Base-by-base conservation (phyloP, 208 protist species). In the Jaenimonas drosophilae region DNA sequence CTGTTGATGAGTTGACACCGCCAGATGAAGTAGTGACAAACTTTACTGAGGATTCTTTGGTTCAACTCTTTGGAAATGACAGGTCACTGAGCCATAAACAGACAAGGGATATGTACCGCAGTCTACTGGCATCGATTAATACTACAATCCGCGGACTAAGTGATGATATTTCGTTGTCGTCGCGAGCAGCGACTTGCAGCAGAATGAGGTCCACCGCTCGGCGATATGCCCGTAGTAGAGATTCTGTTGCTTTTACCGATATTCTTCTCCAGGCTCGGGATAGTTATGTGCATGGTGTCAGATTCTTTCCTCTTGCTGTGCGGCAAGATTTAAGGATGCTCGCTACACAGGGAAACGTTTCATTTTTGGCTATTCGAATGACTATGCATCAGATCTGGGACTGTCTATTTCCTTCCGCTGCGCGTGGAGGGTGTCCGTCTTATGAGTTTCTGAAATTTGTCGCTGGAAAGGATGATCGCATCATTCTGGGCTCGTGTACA, bases 401-500 rank as follows among this genome's bases (percentile, higher is more conserved):
- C 41, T 87, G 77, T 46, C 40, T 82, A 49, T 63, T 70, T 26
- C 63, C 70, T 20, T 43, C 45, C 38, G 21, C 60, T 11, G 47
- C 54, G 20, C 49, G 38, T 33, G 39, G 55, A 4, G 55, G 59
- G 3, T 88, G 78, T 30, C 73, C 73, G 32, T 88, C 74, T 11
- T 82, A 78, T 48, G 38, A 41, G n/a, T 83, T 88, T 61, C 44
- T 88, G 38, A 48, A 57, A 7, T 43, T 64, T 23, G 49, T 83
- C 6, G 51, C 54, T 30, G 58, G 45, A 0, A 88, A 83, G 47
- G 54, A 29, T 11, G 74, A 83, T 39, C 36, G 44, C 17, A 62
- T 80, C 23, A 66, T 88, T 53, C 32, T 88, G 20, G 43, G 40
- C 20, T 66, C 68, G 0, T 88, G 73, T 47, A 64, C 48, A 12